These are phyloP conservation scores for Eucalyptus rudis DNA, from an alignment of 345 rosid species.

Conservation along the genomic window DNA sequence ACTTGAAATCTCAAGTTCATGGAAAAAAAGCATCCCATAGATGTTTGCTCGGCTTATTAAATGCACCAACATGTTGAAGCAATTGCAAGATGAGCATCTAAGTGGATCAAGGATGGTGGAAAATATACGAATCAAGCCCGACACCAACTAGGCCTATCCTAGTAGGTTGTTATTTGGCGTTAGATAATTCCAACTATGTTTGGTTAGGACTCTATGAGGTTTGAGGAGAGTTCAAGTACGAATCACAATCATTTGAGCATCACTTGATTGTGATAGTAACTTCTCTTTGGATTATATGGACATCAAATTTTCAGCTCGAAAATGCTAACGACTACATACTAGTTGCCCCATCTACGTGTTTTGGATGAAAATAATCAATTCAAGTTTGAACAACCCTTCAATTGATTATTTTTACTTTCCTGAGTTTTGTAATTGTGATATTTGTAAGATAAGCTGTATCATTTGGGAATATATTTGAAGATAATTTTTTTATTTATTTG, in stretches of 20 bases:
- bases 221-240: not conserved
- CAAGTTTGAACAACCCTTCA: not conserved
- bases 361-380: not conserved
- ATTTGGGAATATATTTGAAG: not conserved
- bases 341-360: not conserved
- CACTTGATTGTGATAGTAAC: not conserved
- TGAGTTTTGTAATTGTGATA: not conserved
- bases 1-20: not conserved
- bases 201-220: not conserved
- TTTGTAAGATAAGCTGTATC: not conserved
- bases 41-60: not conserved
- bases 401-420: not conserved
- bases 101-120: not conserved
- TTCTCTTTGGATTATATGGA: accelerated
- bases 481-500: not conserved
- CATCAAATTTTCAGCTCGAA: accelerated
- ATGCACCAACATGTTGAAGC: not conserved
- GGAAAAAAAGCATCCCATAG: not conserved
- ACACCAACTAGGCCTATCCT: not conserved
- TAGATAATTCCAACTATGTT: not conserved
- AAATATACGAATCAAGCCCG: not conserved
- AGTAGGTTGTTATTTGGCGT: not conserved
- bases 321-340: not conserved
- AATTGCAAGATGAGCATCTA: not conserved
- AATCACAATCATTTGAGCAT: not conserved